phyloP scores from a whole-genome alignment of 768 basidiomycete genomes.

The Mycena galopus region DNA sequence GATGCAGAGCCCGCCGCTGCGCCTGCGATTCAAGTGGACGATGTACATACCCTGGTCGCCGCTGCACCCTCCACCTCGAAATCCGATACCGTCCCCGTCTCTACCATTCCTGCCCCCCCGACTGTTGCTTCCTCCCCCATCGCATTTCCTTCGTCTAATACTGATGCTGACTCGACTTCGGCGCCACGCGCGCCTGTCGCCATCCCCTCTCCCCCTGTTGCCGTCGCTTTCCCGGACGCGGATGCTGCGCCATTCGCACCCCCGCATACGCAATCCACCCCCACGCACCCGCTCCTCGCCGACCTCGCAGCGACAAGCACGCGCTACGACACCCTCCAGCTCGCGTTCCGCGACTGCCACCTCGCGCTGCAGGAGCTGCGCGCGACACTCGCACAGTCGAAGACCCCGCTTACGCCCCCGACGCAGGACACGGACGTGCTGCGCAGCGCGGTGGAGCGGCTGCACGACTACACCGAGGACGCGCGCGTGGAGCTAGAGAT shows the following conservation, averaged over 20 bases:
- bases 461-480: conserved; percentile 84
- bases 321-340: conserved; percentile 74
- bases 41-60: no score
- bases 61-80: background rate
- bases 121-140: background rate
- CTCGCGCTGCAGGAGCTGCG: conserved; percentile 71
- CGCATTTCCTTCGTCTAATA: background rate
- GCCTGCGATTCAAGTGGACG: no score
- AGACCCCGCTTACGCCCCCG: background rate
- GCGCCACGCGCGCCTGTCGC: background rate
- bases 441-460: conserved; percentile 65
- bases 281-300: conserved; percentile 55
- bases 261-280: background rate
- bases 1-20: no score
- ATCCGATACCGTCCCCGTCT: background rate
- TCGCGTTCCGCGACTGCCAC: conserved; percentile 78
- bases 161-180: background rate
- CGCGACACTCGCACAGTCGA: conserved; percentile 31
- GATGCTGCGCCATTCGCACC: background rate
- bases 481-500: conserved; percentile 89
- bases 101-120: background rate
- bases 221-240: background rate
- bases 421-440: conserved; percentile 50
- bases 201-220: background rate
- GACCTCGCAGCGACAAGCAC: conserved; percentile 59